Evolutionary conservation across 2,329 filamentous ascomycete species (phyloP).

Genomic region (Metarhizium anisopliae): DNA sequence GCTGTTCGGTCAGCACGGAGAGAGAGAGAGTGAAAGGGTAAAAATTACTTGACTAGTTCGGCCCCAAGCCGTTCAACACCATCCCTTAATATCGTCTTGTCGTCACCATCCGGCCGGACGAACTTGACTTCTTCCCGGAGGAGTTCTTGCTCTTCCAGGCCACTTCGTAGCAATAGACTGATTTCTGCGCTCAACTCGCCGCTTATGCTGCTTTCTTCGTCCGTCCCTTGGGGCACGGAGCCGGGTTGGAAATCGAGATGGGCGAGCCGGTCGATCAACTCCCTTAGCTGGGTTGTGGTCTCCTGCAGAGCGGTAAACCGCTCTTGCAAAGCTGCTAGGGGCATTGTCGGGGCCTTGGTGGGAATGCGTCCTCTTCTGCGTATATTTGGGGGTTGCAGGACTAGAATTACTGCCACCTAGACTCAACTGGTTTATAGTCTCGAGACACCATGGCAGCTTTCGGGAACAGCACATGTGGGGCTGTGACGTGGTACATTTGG

Average conservation of each 20-base stretch:
- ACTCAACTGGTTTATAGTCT: background rate
- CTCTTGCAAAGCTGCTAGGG: slow-evolving; percentile 54
- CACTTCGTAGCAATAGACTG: slow-evolving; percentile 63
- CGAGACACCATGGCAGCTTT: background rate
- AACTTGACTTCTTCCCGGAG: slow-evolving; percentile 71
- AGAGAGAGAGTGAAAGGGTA: too few relatives aligned
- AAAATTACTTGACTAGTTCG: slow-evolving; percentile 59
- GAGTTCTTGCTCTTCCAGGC: slow-evolving; percentile 77
- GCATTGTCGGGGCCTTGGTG: slow-evolving; percentile 15
- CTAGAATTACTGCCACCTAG: too few relatives aligned
- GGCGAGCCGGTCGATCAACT: slow-evolving; percentile 51
- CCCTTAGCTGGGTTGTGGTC: slow-evolving; percentile 47
- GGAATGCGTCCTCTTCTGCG: background rate
- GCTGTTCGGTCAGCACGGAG: slow-evolving; percentile 18
- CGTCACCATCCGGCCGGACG: slow-evolving; percentile 44
- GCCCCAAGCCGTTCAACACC: slow-evolving; percentile 56
- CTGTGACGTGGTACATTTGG: background rate
- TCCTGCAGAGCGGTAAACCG: slow-evolving; percentile 51
- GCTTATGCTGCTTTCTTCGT: slow-evolving; percentile 45
- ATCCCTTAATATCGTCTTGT: slow-evolving; percentile 57
- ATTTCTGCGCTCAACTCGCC: slow-evolving; percentile 75
- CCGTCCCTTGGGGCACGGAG: slow-evolving; percentile 40
- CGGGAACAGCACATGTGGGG: background rate
- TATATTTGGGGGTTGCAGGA: background rate
- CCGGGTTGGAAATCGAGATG: slow-evolving; percentile 50